Evolutionary conservation across 139 green algal species (phyloP), one percentile per base, ranked within the genome.

Genomic region (Volvox africanus): DNA sequence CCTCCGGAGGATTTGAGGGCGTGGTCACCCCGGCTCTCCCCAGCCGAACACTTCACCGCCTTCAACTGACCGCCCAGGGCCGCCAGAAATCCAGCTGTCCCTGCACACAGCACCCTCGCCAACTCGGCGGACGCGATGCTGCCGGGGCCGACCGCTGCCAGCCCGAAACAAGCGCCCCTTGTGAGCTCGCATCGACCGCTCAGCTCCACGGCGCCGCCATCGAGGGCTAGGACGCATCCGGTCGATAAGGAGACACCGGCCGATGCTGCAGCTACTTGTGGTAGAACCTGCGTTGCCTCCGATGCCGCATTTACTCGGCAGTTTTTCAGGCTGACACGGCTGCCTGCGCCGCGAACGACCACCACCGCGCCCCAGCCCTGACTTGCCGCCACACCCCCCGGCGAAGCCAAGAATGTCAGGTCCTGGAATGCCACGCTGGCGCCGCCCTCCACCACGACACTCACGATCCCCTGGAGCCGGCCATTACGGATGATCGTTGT

Each of bases 71-170:
- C 79, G 44, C 79, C 79, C 3, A 9, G 18, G 24, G 32, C 22
- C 79, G 79, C 79, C 79, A 85, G 44, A 26, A 85, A 85, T 12
- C 79, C 79, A 3, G 79, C 79, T 6, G 44, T 16, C 11, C 79
- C 79, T 6, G 22, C 24, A 2, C 44, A 11, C 44, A 36, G 18
- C 21, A 50, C 44, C 21, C 5, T 69, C 12, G 44, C 44, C 13
- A 22, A 9, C 79, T 85, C 44, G 44, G 79, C 79, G 17, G 13
- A 3, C 2, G 79, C 79, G 6, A 44, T 12, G 44, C 44, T 71
- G 79, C 79, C 79, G 22, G 21, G 21, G 21, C 79, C 79, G 20
- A 22, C 11, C 21, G 44, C 79, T 50, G 79, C 79, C 79, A 85
- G 44, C 12, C 79, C 79, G 26, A 85, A 85, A 50, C 79, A 85